Evolutionary conservation across 768 basidiomycete genomes (phyloP).

Genomic region (Leccinum aurantiacum): DNA sequence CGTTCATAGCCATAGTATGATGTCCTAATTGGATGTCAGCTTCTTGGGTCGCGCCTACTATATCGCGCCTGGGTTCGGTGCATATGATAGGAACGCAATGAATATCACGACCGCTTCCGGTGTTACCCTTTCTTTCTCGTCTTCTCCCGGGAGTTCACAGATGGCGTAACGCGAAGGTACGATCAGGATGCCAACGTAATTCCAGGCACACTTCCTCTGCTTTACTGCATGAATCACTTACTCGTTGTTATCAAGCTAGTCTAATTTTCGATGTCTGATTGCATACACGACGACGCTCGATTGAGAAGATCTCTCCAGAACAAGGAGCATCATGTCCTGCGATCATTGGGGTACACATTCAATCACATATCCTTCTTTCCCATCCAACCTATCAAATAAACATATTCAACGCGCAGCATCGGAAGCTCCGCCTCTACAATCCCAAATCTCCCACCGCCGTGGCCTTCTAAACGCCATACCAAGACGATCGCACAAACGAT

Average conservation of each 20-base stretch:
- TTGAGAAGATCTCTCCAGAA: neutral
- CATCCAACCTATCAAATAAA: no score
- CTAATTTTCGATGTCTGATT: neutral
- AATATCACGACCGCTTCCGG: neutral
- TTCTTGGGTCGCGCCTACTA: no score
- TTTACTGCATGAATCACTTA: neutral
- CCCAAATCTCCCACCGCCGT: no score
- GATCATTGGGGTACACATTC: neutral
- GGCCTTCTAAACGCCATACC: no score
- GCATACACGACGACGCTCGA: neutral
- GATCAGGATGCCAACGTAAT: neutral
- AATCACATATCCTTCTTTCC: no score
- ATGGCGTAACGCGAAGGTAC: neutral
- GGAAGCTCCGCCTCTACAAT: no score
- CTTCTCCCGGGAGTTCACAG: no score
- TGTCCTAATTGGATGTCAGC: no score
- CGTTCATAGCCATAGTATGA: no score
- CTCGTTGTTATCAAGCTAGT: neutral
- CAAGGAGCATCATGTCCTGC: no score
- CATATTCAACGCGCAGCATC: no score
- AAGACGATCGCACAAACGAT: no score
- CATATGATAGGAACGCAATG: neutral
- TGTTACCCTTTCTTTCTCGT: neutral
- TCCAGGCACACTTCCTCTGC: neutral
- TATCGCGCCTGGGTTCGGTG: neutral